Percentiles rank a stretch among this genome's conserved stretches.
Conservation (phyloP, 768 basidiomycete species). For the Neoboletus subvelutipes region DNA sequence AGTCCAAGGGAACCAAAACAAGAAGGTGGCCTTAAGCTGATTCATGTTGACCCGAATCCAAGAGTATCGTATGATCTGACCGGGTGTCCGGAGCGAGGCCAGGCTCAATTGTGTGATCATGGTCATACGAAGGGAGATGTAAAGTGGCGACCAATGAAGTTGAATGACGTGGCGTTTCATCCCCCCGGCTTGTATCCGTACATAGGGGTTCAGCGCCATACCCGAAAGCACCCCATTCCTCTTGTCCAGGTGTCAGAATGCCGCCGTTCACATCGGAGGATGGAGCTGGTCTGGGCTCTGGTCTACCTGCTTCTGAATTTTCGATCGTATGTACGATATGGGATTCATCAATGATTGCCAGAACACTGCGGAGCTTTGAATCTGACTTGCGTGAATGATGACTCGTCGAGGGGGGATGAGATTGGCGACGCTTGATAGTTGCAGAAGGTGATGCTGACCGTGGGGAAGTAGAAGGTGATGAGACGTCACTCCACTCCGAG, state of each 20-base stretch:
- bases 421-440: slow-evolving; percentile 46
- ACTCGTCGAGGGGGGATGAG: slow-evolving; percentile 42
- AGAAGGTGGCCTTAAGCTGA: slow-evolving; percentile 14
- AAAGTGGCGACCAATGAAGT: slow-evolving; percentile 24
- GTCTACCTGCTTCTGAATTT: slow-evolving; percentile 11
- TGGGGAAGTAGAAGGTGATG: slow-evolving; percentile 42
- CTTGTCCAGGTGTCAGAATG: slow-evolving; percentile 20
- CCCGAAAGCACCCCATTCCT: slow-evolving; percentile 41
- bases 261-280: slow-evolving; percentile 32
- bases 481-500: slow-evolving; percentile 54
- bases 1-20: slow-evolving; percentile 6
- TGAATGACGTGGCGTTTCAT: slow-evolving; percentile 48
- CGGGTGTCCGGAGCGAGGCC: slow-evolving; percentile 19
- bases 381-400: slow-evolving; percentile 55
- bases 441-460: slow-evolving; percentile 53
- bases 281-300: slow-evolving; percentile 26
- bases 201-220: slow-evolving; percentile 42
- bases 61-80: slow-evolving; percentile 30
- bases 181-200: slow-evolving; percentile 32
- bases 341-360: slow-evolving; percentile 69
- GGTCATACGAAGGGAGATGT: slow-evolving; percentile 22
- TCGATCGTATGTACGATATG: slow-evolving; percentile 38
- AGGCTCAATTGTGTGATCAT: slow-evolving; percentile 23
- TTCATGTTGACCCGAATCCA: slow-evolving; percentile 17
- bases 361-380: slow-evolving; percentile 67